Evolutionary conservation across 2,329 filamentous ascomycete species (phyloP).

Genomic region (Penicillium psychrosexuale): DNA sequence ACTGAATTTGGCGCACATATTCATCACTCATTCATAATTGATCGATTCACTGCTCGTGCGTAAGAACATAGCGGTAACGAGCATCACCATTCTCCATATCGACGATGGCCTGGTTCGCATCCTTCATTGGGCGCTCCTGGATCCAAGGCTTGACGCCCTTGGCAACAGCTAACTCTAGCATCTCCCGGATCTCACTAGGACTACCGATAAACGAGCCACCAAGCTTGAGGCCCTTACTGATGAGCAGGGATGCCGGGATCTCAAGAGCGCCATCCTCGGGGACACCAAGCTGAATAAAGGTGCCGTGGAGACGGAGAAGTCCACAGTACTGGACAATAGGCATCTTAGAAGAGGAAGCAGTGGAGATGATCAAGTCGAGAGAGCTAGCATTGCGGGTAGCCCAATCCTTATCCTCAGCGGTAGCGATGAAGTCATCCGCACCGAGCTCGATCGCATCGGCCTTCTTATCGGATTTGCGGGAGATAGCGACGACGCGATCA

Average conservation of each 20-base stretch:
- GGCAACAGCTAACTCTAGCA: conserved; percentile 43
- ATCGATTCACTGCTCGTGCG: conserved; percentile 34
- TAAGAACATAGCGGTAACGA: conserved; percentile 45
- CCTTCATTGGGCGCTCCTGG: conserved; percentile 39
- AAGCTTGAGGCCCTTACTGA: conserved; percentile 50
- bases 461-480: conserved; percentile 49
- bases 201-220: conserved; percentile 46
- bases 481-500: conserved; percentile 57
- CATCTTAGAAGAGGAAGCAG: conserved; percentile 52
- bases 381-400: conserved; percentile 44
- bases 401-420: conserved; percentile 55
- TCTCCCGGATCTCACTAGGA: conserved; percentile 42
- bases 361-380: conserved; percentile 56
- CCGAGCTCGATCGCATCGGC: conserved; percentile 55
- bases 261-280: conserved; percentile 57
- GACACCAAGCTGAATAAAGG: conserved; percentile 61
- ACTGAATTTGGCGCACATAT: neutral
- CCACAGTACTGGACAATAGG: conserved; percentile 17
- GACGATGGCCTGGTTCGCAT: conserved; percentile 42
- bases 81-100: conserved; percentile 45
- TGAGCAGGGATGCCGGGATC: conserved; percentile 56
- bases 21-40: neutral
- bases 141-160: conserved; percentile 43
- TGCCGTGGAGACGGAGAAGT: conserved; percentile 18
- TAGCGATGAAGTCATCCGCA: conserved; percentile 55